phyloP scores from a whole-genome alignment of 768 basidiomycete genomes.

The Leccinum sublutescens region DNA sequence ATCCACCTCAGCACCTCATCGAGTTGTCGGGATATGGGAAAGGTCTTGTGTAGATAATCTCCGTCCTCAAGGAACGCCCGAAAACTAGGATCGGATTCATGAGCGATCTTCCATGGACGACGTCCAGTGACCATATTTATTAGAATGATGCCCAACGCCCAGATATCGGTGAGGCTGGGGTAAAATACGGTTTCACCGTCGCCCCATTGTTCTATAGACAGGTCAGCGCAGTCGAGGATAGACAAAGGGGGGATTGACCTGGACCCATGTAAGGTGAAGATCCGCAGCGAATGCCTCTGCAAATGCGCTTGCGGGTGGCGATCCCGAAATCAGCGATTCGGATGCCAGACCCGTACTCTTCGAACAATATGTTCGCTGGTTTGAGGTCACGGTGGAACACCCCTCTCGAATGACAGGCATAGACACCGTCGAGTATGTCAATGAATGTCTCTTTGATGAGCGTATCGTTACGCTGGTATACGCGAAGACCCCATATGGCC shows the following conservation, averaged over 20 bases:
- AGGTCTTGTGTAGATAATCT: slow-evolving; percentile 14
- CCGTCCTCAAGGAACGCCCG: slow-evolving; percentile 14
- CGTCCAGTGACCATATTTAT: slow-evolving; percentile 74
- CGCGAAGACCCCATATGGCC: slow-evolving; percentile 58
- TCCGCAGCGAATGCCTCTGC: slow-evolving; percentile 55
- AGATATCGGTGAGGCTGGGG: slow-evolving; percentile 49
- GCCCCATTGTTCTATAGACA: slow-evolving; percentile 48
- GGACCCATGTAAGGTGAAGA: slow-evolving; percentile 70
- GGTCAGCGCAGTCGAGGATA: slow-evolving; percentile 3
- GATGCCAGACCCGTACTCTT: slow-evolving; percentile 48
- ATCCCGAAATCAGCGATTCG: slow-evolving; percentile 80
- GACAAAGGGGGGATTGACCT: slow-evolving; percentile 39
- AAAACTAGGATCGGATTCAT: slow-evolving; percentile 9
- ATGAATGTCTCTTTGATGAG: slow-evolving; percentile 68
- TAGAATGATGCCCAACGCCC: slow-evolving; percentile 78
- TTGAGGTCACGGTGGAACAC: slow-evolving; percentile 88
- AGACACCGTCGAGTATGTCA: slow-evolving; percentile 79
- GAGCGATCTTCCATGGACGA: slow-evolving; percentile 17
- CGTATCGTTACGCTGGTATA: slow-evolving; percentile 55
- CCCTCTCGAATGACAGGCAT: slow-evolving; percentile 65
- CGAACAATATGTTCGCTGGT: slow-evolving; percentile 77
- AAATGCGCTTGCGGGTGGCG: slow-evolving; percentile 46
- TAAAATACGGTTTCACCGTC: slow-evolving; percentile 39
- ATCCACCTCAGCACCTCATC: slow-evolving; percentile 18
- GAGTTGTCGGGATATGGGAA: slow-evolving; percentile 16